Percentiles rank a stretch among this genome's conserved stretches.
Evolutionary conservation across 257 asterid species (phyloP).

Genomic region (Solanum habrochaites): DNA sequence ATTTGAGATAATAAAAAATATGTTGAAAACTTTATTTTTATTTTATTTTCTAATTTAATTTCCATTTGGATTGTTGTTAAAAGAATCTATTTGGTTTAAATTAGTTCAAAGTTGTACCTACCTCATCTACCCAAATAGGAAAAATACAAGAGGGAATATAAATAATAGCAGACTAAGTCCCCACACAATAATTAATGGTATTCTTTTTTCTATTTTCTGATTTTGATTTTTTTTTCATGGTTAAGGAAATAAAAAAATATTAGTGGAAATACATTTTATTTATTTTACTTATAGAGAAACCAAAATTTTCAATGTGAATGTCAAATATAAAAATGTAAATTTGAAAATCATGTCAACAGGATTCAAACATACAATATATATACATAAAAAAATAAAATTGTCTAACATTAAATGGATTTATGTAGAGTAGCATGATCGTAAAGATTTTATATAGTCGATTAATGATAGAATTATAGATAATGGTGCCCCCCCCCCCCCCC

Average conservation of each 20-base stretch:
- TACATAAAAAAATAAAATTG: background rate
- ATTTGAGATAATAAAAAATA: background rate
- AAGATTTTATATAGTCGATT: no score
- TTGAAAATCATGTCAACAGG: background rate
- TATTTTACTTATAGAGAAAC: background rate
- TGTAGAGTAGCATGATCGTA: no score
- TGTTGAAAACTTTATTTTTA: background rate
- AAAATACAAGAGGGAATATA: background rate
- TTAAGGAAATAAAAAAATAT: background rate
- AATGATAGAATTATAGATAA: no score
- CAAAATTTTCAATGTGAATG: background rate
- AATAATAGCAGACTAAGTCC: background rate
- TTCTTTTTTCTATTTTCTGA: background rate
- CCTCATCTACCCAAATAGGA: background rate
- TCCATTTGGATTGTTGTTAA: background rate
- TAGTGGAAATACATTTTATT: background rate
- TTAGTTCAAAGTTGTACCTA: background rate
- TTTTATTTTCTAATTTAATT: background rate
- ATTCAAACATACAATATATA: background rate
- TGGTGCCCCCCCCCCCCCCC: no score
- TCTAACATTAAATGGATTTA: background rate
- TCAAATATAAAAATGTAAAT: background rate
- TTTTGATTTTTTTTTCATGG: background rate
- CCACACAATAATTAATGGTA: background rate
- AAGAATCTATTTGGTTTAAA: slow-evolving; percentile 5